Conservation (phyloP, 2,329 filamentous ascomycete genomes). For the Leptographium flavum region DNA sequence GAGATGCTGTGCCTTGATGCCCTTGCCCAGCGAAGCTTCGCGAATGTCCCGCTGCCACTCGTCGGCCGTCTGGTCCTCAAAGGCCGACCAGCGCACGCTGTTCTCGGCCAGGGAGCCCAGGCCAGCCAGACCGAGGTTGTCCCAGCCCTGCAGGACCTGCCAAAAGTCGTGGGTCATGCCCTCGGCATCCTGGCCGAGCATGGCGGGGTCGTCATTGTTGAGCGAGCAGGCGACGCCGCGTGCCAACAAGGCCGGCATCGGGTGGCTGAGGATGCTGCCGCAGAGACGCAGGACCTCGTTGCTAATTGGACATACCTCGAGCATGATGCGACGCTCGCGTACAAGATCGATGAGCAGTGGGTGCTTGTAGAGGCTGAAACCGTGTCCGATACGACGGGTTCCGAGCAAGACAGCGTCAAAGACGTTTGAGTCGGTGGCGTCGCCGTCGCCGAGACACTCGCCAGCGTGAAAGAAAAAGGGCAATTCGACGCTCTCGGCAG, state of each 20-base stretch:
- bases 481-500: conserved; percentile 61
- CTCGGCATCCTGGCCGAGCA: conserved; percentile 68
- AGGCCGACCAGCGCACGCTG: conserved; percentile 77
- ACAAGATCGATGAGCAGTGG: conserved; percentile 79
- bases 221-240: conserved; percentile 73
- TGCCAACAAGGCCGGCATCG: conserved; percentile 70
- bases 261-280: conserved; percentile 20
- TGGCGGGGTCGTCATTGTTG: conserved; percentile 82
- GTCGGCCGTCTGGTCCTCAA: conserved; percentile 60
- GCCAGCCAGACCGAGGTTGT: conserved; percentile 78
- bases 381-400: conserved; percentile 79
- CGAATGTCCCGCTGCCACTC: conserved; percentile 62
- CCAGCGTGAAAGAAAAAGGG: conserved; percentile 96
- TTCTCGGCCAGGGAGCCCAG: conserved; percentile 83
- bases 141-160: conserved; percentile 83
- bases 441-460: conserved; percentile 66
- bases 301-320: conserved; percentile 83
- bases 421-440: conserved; percentile 62
- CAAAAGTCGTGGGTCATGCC: conserved; percentile 90
- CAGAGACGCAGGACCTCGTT: conserved; percentile 46
- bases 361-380: conserved; percentile 80
- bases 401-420: conserved; percentile 82
- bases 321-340: conserved; percentile 72
- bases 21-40: conserved; percentile 56
- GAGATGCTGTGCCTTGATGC: conserved; percentile 57